These are phyloP conservation scores for Furculomyces boomerangus DNA, from an alignment of 371 early-diverging fungal species.

Conservation along the genomic window DNA sequence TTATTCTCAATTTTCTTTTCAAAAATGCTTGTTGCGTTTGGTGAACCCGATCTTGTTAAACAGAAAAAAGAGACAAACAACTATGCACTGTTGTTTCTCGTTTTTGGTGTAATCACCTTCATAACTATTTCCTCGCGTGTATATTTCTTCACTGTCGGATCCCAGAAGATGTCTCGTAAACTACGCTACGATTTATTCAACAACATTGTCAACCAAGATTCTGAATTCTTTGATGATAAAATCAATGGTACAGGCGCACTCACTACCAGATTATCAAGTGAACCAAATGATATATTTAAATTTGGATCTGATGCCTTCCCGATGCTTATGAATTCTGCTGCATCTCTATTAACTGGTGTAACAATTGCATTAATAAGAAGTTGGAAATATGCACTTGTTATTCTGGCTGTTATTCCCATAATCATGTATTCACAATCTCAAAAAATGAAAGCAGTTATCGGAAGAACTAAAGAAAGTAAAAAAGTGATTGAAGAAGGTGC, in stretches of 20 bases:
- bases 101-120: slow-evolving; percentile 34
- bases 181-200: slow-evolving; percentile 35
- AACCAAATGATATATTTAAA: slow-evolving; percentile 57
- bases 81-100: slow-evolving; percentile 62
- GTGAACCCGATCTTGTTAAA: slow-evolving; percentile 12
- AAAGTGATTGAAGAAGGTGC: slow-evolving; percentile 9
- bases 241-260: slow-evolving; percentile 67
- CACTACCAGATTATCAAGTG: slow-evolving; percentile 60
- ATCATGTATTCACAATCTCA: slow-evolving; percentile 11
- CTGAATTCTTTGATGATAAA: slow-evolving; percentile 71
- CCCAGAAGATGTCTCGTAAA: slow-evolving; percentile 36
- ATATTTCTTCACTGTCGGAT: slow-evolving; percentile 22
- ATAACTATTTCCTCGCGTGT: slow-evolving; percentile 24
- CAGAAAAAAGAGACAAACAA: slow-evolving; percentile 34
- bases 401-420: slow-evolving; percentile 34
- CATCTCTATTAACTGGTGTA: slow-evolving; percentile 12
- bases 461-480: not conserved
- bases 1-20: slow-evolving; percentile 34
- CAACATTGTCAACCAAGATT: slow-evolving; percentile 50
- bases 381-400: slow-evolving; percentile 16
- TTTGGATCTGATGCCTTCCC: slow-evolving; percentile 39
- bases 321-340: slow-evolving; percentile 25
- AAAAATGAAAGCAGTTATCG: slow-evolving; percentile 1
- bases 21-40: slow-evolving; percentile 27
- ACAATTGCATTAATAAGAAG: slow-evolving; percentile 9